phyloP scores from a whole-genome alignment of 257 asterid species.

The Salvia hispanica region DNA sequence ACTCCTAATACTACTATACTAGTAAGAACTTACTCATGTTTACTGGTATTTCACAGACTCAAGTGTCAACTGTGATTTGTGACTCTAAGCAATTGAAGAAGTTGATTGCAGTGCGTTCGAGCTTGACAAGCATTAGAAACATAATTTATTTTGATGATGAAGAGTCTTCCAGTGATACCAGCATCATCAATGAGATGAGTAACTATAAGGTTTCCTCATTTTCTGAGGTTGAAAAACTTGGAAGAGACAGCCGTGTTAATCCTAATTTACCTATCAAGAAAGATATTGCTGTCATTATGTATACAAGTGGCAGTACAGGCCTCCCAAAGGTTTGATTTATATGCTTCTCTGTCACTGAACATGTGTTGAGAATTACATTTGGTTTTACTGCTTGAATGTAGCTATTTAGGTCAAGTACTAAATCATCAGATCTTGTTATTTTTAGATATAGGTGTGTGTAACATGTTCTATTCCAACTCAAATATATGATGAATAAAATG shows the following conservation, averaged over 20 bases:
- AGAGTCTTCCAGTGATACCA: conserved; percentile 46
- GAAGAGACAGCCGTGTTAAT: conserved; percentile 53
- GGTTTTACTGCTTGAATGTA: conserved; percentile 23
- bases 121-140: conserved; percentile 58
- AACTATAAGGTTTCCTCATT: conserved; percentile 67
- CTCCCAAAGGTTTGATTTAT: conserved; percentile 70
- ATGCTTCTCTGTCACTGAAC: conserved; percentile 11
- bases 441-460: conserved; percentile 13
- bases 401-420: conserved; percentile 22
- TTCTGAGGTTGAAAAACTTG: conserved; percentile 75
- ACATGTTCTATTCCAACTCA: conserved; percentile 6
- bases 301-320: conserved; percentile 98
- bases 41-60: conserved; percentile 63
- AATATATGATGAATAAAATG: background rate
- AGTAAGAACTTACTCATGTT: conserved; percentile 24
- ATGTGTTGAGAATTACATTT: conserved; percentile 14
- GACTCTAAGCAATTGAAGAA: conserved; percentile 78
- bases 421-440: conserved; percentile 19
- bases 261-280: conserved; percentile 69
- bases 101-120: conserved; percentile 62
- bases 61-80: conserved; percentile 79
- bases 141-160: conserved; percentile 71
- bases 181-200: conserved; percentile 36
- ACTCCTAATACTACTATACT: conserved; percentile 6
- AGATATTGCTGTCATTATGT: conserved; percentile 90